These are phyloP conservation scores for Rhododendron ovatum DNA, from an alignment of 148 eudicot species.

Conservation along the genomic window DNA sequence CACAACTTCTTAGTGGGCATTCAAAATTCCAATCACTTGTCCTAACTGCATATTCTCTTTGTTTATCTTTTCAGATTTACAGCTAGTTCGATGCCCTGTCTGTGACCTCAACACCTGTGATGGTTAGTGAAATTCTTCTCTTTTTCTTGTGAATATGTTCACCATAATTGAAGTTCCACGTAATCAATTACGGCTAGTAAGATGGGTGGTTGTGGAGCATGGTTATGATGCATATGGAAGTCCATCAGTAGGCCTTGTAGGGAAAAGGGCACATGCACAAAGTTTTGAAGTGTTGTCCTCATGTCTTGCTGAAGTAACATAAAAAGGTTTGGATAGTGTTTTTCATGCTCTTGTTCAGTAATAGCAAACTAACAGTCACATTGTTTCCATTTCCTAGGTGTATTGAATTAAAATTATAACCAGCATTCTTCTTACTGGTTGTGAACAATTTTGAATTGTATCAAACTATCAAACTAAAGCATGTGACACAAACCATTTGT, in stretches of 20 bases:
- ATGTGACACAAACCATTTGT: background rate
- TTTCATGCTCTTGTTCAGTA: background rate
- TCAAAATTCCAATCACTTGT: background rate
- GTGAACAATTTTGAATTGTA: background rate
- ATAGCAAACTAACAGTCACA: background rate
- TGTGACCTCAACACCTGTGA: conserved; percentile 93
- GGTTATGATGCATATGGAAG: background rate
- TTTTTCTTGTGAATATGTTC: background rate
- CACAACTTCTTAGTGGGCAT: background rate
- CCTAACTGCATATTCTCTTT: background rate
- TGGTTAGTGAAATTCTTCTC: conserved; percentile 41
- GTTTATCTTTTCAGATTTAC: conserved; percentile 59
- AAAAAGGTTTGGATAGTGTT: background rate
- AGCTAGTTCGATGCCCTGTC: conserved; percentile 96
- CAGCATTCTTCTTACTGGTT: background rate
- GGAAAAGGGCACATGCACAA: background rate
- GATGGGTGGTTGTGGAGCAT: background rate
- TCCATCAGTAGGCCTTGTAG: background rate
- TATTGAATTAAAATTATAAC: background rate
- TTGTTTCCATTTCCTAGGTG: background rate
- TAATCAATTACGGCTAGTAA: background rate
- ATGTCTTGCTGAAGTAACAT: background rate
- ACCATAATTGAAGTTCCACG: background rate
- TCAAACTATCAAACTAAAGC: background rate
- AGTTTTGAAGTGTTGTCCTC: background rate